Conservation (phyloP, 306 rosid species). For the Prunus mume region DNA sequence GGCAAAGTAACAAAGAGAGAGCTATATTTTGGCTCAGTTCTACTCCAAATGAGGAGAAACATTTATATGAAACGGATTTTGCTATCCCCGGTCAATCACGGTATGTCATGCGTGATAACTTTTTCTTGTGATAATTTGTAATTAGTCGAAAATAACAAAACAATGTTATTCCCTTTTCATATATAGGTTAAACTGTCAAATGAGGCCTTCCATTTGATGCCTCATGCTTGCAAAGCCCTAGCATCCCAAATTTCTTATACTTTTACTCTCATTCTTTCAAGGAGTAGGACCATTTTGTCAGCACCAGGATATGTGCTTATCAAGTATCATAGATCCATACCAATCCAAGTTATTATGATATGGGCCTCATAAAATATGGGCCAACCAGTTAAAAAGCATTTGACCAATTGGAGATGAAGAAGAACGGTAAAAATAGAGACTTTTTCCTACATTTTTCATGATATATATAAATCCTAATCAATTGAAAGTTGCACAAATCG, state of each 20-base stretch:
- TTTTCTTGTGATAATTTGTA: accelerated
- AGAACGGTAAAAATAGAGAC: background rate
- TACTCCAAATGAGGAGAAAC: no score
- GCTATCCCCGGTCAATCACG: accelerated
- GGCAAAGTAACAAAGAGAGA: no score
- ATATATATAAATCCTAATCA: background rate
- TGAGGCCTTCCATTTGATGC: background rate
- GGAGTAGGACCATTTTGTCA: background rate
- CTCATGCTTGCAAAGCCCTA: background rate
- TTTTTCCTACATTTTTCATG: background rate
- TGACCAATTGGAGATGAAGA: background rate
- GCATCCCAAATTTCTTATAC: background rate
- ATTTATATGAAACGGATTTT: no score
- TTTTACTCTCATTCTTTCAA: background rate
- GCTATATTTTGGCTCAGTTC: no score
- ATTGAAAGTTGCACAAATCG: background rate
- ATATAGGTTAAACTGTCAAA: background rate
- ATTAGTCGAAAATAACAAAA: no score
- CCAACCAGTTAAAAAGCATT: background rate
- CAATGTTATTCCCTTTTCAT: accelerated
- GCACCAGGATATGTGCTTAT: background rate
- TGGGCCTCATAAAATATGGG: background rate
- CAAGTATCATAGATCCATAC: background rate
- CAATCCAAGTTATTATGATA: background rate
- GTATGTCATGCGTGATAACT: no score